These are phyloP conservation scores for Microthyrium microscopicum DNA, from an alignment of 2,329 filamentous ascomycete genomes.

Conservation along the genomic window DNA sequence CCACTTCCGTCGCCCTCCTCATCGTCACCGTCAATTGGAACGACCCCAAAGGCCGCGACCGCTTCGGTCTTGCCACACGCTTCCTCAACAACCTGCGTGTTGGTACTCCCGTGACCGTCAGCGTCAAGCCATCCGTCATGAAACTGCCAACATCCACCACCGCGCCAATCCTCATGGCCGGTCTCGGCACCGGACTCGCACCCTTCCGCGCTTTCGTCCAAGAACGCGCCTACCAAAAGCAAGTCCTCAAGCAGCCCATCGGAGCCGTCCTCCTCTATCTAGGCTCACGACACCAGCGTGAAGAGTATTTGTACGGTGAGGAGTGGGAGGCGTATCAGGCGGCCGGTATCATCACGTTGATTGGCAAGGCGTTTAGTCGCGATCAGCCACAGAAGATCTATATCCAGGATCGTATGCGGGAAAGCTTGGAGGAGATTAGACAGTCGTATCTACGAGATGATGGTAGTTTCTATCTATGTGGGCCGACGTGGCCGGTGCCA, in stretches of 20 bases:
- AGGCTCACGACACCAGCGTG: constrained; percentile 88
- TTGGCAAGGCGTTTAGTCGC: constrained; percentile 86
- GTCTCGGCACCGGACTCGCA: constrained; percentile 90
- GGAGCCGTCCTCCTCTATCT: constrained; percentile 90
- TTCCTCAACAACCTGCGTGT: constrained; percentile 65
- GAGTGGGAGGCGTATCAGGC: constrained; percentile 98
- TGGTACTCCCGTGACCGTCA: constrained; percentile 70
- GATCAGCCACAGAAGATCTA: constrained; percentile 98
- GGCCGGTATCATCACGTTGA: constrained; percentile 82
- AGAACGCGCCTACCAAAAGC: constrained; percentile 94
- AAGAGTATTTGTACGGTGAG: constrained; percentile 97
- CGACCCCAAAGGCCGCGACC: constrained; percentile 70
- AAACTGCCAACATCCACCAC: constrained; percentile 81
- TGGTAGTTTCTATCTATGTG: constrained; percentile 92
- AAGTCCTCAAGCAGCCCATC: constrained; percentile 91
- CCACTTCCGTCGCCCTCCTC: constrained; percentile 79
- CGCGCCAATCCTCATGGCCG: constrained; percentile 95
- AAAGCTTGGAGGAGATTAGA: constrained; percentile 68
- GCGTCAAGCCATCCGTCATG: constrained; percentile 97
- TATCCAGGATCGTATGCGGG: constrained; percentile 94
- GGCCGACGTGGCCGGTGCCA: constrained; percentile 94
- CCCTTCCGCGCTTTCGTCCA: constrained; percentile 99
- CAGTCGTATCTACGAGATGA: constrained; percentile 75
- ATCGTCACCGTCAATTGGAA: constrained; percentile 96
- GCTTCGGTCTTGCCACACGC: constrained; percentile 82